Conservation (phyloP, 2,329 filamentous ascomycete species). For the Paraconiothyrium sp. region DNA sequence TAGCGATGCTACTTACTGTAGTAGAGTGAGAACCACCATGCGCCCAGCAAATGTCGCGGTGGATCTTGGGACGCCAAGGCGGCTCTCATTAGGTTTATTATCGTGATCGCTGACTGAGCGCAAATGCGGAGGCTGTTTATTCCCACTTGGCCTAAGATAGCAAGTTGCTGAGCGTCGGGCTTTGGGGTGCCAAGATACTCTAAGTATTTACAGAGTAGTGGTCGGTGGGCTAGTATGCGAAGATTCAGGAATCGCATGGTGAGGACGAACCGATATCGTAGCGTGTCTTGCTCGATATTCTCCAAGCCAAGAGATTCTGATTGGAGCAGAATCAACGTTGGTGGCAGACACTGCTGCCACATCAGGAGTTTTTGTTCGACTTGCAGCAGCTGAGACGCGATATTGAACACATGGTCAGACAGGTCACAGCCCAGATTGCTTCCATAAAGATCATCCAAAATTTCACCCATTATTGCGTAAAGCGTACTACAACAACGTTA, state of each 20-base stretch:
- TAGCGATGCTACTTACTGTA: slow-evolving; percentile 38
- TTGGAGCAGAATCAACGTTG: slow-evolving; percentile 28
- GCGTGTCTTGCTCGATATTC: neutral
- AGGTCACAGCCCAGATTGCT: slow-evolving; percentile 50
- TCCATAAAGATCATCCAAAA: no score
- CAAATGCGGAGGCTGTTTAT: no score
- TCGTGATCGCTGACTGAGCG: no score
- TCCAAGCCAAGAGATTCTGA: neutral
- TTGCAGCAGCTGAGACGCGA: slow-evolving; percentile 43
- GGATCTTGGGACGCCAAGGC: slow-evolving; percentile 32
- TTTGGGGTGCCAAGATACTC: slow-evolving; percentile 31
- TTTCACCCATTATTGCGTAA: no score
- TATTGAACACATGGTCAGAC: slow-evolving; percentile 31
- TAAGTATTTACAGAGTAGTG: slow-evolving; percentile 52
- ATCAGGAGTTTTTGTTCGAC: slow-evolving; percentile 52
- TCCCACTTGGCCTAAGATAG: no score
- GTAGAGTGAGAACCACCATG: slow-evolving; percentile 56
- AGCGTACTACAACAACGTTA: no score
- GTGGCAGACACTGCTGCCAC: slow-evolving; percentile 51
- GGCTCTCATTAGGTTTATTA: slow-evolving; percentile 44
- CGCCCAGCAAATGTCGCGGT: slow-evolving; percentile 43
- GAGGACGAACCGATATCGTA: slow-evolving; percentile 55
- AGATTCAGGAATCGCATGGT: slow-evolving; percentile 55
- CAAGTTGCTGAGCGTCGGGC: no score
- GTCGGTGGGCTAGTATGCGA: slow-evolving; percentile 54